Base-by-base conservation (phyloP, 2,329 filamentous ascomycete species). In the Rhexocercosporidium sp. region DNA sequence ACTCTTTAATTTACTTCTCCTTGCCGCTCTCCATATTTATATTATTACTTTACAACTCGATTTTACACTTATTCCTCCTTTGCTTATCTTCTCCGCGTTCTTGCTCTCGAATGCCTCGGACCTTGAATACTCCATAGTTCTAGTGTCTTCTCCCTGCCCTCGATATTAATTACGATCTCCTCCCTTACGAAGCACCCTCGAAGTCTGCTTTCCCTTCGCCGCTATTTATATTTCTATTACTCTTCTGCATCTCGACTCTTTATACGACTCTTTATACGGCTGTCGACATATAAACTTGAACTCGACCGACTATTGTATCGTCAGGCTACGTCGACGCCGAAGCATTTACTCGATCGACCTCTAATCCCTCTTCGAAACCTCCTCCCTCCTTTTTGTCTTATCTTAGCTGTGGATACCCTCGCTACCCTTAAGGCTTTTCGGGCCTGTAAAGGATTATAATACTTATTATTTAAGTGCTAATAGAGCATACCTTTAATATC, bases 371-470 rank as follows among this genome's bases (percentile, higher is more conserved):
- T 51, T 62, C 62, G 46, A n/a, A 64, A 54, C 18, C 57, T 62
- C 49, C 62, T 62, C 51, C 8, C 29, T 41, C 44, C 57, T n/a
- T n/a, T n/a, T 53, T 63, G 37, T 44, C 59, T 66, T 29, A 39
- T 18, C 54, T 46, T 66, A 34, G 65, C 29, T 39, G 41, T 18
- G 22, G 51, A 63, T 22, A 49, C 57, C 59, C 29, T 49, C 29
- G 46, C 46, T 62, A 20, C 41, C 46, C 6, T 61, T 20, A n/a
- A 20, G 4, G 34, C 27, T 22, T 56, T 29, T 47, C 51, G 27
- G 53, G 49, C 29, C 47, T 53, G 8, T 25, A 69, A 39, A 61
- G 56, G 63, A 66, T 53, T 22, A 68, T 70, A 60, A 59, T 62
- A 39, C 59, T 59, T 37, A 62, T 20, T 3, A 70, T 66, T 41